Conservation (phyloP, 2,329 filamentous ascomycete genomes). For the Phyllosticta citrichinensis region DNA sequence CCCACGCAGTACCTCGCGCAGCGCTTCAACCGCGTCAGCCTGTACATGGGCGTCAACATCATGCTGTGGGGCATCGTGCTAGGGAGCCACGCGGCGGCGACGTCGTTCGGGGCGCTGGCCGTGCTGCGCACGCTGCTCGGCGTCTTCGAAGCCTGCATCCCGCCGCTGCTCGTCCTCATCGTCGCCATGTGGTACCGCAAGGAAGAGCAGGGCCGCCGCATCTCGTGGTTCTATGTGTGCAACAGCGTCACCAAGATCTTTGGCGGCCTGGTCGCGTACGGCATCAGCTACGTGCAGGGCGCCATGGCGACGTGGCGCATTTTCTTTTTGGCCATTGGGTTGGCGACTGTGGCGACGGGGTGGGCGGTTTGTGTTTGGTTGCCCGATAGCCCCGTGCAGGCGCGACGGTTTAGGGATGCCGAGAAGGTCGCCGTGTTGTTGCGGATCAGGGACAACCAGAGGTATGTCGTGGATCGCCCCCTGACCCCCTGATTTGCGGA, state of each 20-base stretch:
- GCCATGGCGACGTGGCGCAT: conserved; percentile 11
- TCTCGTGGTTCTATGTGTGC: conserved; percentile 15
- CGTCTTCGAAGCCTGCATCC: conserved; percentile 54
- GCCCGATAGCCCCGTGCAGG: conserved; percentile 27
- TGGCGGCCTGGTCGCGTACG: conserved; percentile 14
- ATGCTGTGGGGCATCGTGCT: conserved; percentile 38
- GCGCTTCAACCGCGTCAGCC: conserved; percentile 46
- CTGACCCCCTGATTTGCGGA: not conserved
- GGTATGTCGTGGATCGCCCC: not conserved
- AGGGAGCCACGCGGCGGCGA: not conserved
- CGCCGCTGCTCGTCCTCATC: conserved; percentile 39
- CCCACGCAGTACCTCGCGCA: conserved; percentile 57
- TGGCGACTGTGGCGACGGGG: conserved; percentile 23
- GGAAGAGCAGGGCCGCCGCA: conserved; percentile 41
- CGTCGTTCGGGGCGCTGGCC: conserved; percentile 24
- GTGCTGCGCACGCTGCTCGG: conserved; percentile 47
- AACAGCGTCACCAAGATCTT: conserved; percentile 17
- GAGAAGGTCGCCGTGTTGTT: conserved; percentile 19
- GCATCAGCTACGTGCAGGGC: conserved; percentile 17
- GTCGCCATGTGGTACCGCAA: conserved; percentile 54
- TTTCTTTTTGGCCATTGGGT: conserved; percentile 33
- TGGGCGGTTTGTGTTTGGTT: conserved; percentile 21
- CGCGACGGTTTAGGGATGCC: conserved; percentile 23
- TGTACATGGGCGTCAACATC: conserved; percentile 43
- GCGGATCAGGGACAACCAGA: conserved; percentile 12